A percentile compares a stretch with the other conserved stretches of the same genome.
These are phyloP conservation scores for Xylariaceae sp. DNA, from an alignment of 2,329 filamentous ascomycete species.

Conservation along the genomic window DNA sequence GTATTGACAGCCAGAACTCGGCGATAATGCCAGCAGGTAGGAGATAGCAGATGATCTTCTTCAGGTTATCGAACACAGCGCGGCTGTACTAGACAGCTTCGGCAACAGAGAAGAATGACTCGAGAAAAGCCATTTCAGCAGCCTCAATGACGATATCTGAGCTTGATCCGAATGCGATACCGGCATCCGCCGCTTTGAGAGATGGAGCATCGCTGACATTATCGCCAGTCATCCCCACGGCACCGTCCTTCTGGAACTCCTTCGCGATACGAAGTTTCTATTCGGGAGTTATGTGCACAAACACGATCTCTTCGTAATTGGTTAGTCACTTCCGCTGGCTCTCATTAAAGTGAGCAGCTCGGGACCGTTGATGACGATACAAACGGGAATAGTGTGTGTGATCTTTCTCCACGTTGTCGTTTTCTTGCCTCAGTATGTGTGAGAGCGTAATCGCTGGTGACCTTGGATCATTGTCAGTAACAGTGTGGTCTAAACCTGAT, in stretches of 20 bases:
- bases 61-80: constrained; percentile 75
- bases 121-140: constrained; percentile 76
- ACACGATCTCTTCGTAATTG: constrained; percentile 68
- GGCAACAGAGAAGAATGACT: constrained; percentile 68
- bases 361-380: constrained; percentile 61
- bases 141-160: constrained; percentile 80
- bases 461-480: constrained; percentile 33
- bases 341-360: constrained; percentile 63
- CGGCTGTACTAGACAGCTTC: constrained; percentile 69
- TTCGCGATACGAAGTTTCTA: constrained; percentile 78
- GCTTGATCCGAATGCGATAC: constrained; percentile 76
- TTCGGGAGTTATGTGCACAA: constrained; percentile 71
- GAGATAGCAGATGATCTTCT: constrained; percentile 73
- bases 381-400: constrained; percentile 33
- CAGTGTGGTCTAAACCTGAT: not conserved
- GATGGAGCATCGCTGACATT: constrained; percentile 85
- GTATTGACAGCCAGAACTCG: constrained; percentile 73
- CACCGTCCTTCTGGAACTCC: constrained; percentile 62
- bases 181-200: constrained; percentile 74
- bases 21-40: constrained; percentile 70
- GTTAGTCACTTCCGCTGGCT: constrained; percentile 65
- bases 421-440: constrained; percentile 60
- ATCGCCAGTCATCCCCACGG: constrained; percentile 81
- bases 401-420: constrained; percentile 18
- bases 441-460: constrained; percentile 73